Conservation (phyloP, 2,329 filamentous ascomycete species). For the Xylaria sp. region DNA sequence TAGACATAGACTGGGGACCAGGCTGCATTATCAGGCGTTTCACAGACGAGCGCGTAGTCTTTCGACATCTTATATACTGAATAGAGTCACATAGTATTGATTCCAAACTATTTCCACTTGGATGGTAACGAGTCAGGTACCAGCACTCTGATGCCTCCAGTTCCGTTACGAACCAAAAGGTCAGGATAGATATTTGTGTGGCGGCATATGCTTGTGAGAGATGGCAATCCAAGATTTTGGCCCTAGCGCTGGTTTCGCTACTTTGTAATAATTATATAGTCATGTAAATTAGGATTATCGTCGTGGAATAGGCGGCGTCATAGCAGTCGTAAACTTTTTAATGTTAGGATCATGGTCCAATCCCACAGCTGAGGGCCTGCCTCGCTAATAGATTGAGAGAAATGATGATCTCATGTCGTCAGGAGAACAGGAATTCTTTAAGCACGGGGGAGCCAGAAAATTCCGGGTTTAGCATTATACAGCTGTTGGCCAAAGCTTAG, state of each 20-base stretch:
- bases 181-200: neutral
- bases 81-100: slow-evolving; percentile 12
- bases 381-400: neutral
- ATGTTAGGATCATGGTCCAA: neutral
- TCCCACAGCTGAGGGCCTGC: neutral
- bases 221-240: neutral
- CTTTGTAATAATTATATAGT: slow-evolving; percentile 22
- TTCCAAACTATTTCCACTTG: neutral
- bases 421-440: slow-evolving; percentile 85
- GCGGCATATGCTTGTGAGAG: neutral
- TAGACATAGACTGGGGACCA: slow-evolving; percentile 11
- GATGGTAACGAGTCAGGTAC: neutral
- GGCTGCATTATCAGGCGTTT: slow-evolving; percentile 29
- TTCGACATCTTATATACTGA: slow-evolving; percentile 5
- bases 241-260: neutral
- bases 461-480: slow-evolving; percentile 89
- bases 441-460: slow-evolving; percentile 90
- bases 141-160: neutral
- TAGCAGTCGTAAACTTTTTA: slow-evolving; percentile 16
- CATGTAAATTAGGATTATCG: slow-evolving; percentile 38
- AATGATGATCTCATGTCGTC: slow-evolving; percentile 31
- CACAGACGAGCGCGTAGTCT: slow-evolving; percentile 14
- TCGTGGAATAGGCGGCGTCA: slow-evolving; percentile 26
- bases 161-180: neutral
- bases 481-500: slow-evolving; percentile 58